Percentiles rank a stretch among this genome's conserved stretches.
These are phyloP conservation scores for Aspergillus amoenus DNA, from an alignment of 2,329 filamentous ascomycete genomes.

Conservation along the genomic window DNA sequence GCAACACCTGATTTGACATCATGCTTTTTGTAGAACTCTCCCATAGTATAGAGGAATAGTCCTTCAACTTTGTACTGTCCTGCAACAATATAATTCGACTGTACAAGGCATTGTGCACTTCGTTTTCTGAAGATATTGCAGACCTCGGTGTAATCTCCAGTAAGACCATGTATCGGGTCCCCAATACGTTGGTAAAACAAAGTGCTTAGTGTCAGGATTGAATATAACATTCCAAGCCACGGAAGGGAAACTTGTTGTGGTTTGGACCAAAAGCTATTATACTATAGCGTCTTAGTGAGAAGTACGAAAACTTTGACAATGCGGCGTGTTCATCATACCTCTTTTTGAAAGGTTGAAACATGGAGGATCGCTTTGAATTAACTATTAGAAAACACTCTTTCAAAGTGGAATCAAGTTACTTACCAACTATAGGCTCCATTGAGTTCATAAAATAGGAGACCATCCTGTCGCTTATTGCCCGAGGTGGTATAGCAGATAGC, in stretches of 20 bases:
- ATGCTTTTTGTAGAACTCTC: slow-evolving; percentile 31
- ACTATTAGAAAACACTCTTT: background rate
- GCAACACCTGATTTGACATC: slow-evolving; percentile 53
- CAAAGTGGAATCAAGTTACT: slow-evolving; percentile 1
- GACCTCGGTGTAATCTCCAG: slow-evolving; percentile 17
- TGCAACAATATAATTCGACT: slow-evolving; percentile 33
- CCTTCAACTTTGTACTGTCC: slow-evolving; percentile 35
- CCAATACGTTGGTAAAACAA: slow-evolving; percentile 24
- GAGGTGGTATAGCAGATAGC: slow-evolving; percentile 31
- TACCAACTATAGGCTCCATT: slow-evolving; percentile 32
- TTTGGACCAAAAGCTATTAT: slow-evolving; percentile 32
- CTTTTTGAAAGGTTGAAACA: slow-evolving; percentile 32
- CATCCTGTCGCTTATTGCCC: slow-evolving; percentile 32
- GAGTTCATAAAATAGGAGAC: slow-evolving; percentile 35
- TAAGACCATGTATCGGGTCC: slow-evolving; percentile 22
- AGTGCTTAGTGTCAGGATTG: slow-evolving; percentile 28
- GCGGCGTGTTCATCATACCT: slow-evolving; percentile 17
- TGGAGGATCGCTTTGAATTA: slow-evolving; percentile 26
- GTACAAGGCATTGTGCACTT: slow-evolving; percentile 33
- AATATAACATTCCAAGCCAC: slow-evolving; percentile 34
- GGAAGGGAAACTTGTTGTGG: slow-evolving; percentile 28
- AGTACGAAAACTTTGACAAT: background rate
- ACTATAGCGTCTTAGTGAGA: slow-evolving; percentile 16
- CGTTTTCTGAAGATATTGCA: slow-evolving; percentile 52
- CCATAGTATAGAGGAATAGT: slow-evolving; percentile 29